Conservation (phyloP, 2,329 filamentous ascomycete species). For the Arthroderma uncinatum region DNA sequence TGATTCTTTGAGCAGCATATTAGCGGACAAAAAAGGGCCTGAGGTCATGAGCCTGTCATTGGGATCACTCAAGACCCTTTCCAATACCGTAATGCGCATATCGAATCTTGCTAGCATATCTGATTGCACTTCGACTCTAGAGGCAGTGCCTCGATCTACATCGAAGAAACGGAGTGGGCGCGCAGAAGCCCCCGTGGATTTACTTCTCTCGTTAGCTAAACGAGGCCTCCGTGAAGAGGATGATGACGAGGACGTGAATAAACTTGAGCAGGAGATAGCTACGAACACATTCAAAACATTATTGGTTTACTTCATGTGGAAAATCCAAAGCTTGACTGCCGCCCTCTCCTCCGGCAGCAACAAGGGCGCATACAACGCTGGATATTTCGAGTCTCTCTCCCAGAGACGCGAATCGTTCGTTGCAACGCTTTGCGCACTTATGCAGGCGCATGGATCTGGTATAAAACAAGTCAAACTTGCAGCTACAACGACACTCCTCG, state of each 20-base stretch:
- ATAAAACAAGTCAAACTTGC: slow-evolving; percentile 69
- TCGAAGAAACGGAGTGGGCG: slow-evolving; percentile 31
- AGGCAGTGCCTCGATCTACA: slow-evolving; percentile 38
- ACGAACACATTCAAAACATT: slow-evolving; percentile 63
- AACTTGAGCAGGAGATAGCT: slow-evolving; percentile 68
- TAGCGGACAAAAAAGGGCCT: slow-evolving; percentile 51
- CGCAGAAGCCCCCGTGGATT: slow-evolving; percentile 44
- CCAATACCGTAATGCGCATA: slow-evolving; percentile 65
- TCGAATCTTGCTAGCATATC: slow-evolving; percentile 69
- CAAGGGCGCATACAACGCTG: slow-evolving; percentile 44
- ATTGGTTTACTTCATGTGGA: slow-evolving; percentile 95
- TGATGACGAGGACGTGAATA: slow-evolving; percentile 58
- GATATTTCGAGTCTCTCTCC: slow-evolving; percentile 57
- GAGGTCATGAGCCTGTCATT: slow-evolving; percentile 42
- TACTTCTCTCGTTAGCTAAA: slow-evolving; percentile 60
- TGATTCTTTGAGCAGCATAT: slow-evolving; percentile 59
- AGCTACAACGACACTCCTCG: slow-evolving; percentile 65
- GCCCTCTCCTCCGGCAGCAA: slow-evolving; percentile 44
- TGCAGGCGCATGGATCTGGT: slow-evolving; percentile 41
- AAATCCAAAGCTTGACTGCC: slow-evolving; percentile 51
- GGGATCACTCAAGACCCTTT: slow-evolving; percentile 56
- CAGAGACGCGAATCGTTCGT: slow-evolving; percentile 47
- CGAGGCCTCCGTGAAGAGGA: slow-evolving; percentile 57
- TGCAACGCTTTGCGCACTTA: slow-evolving; percentile 38
- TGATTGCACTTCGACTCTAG: slow-evolving; percentile 64